Evolutionary conservation across 129 eudicot species (phyloP), one percentile per base, ranked within the genome.

Genomic region (Flaveria bidentis): DNA sequence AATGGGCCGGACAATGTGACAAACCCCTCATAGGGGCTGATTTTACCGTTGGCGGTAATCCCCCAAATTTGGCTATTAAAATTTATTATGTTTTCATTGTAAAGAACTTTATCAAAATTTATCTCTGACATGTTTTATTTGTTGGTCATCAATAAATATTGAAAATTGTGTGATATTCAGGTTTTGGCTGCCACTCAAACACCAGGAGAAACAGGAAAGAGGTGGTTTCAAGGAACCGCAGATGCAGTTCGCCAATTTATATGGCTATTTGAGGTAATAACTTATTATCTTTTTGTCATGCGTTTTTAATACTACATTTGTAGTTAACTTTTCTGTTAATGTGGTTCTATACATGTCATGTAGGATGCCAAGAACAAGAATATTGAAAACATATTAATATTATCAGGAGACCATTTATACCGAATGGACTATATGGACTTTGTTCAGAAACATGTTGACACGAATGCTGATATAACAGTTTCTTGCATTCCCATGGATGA

Each of bases 151-250:
- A n/a, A 16, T 53, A 53, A 17, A 23, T 23, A 6, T 57, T 5
- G 2, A 8, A 20, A 22, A 12, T 12, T 22, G 2, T 66, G 71
- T 41, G 71, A 4, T 28, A 66, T 20, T 65, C 52, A 92, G 98
- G 96, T 92, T 83, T 71, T 92, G 64, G 98, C 98, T 49, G 96
- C 96, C 42, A 92, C 98, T 67, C 98, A 92, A 84, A 92, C 96
- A n/a, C 88, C 98, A 15, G 98, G 98, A 25, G 94, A 88, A 81
- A 83, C 90, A 17, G 98, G 98, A 80, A 84, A 90, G 70, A 88
- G 65, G 83, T 90, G 98, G 96, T 92, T 92, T 63, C 98, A 92
- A 75, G 98, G 98, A 73, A 92, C 98, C 1, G 96, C 96, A 49
- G 98, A 92, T 78, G 98, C 94, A 16, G 96, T 92, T 75, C 81